These are phyloP conservation scores for Lipomyces orientalis DNA, from an alignment of 805 yeast species.

Conservation along the genomic window DNA sequence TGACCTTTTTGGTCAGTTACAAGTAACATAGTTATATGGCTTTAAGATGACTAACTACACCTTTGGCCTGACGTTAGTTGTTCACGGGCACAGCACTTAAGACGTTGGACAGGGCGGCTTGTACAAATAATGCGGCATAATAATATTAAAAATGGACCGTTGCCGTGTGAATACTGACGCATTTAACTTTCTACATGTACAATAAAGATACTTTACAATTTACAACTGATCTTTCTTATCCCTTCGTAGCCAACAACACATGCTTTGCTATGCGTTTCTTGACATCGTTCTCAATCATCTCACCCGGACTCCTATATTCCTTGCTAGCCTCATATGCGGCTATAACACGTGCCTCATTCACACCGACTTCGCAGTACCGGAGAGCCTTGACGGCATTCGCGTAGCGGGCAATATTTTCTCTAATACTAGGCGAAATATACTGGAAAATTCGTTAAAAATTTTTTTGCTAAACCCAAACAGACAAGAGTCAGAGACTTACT, in stretches of 20 bases:
- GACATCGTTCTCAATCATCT: conserved; percentile 69
- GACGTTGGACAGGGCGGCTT: too few species aligned
- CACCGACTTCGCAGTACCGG: conserved; percentile 83
- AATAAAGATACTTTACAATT: background rate
- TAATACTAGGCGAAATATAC: conserved; percentile 60
- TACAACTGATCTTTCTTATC: background rate
- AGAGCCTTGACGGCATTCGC: conserved; percentile 82
- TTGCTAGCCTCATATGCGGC: conserved; percentile 89
- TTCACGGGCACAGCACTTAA: too few species aligned
- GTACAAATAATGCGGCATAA: background rate
- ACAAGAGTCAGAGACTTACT: background rate
- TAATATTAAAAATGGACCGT: too few species aligned
- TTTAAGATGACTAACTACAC: too few species aligned
- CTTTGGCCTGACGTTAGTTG: too few species aligned
- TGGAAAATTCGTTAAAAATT: conserved; percentile 48
- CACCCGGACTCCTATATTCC: conserved; percentile 73
- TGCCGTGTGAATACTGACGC: too few species aligned
- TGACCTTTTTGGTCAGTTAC: too few species aligned
- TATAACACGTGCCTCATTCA: conserved; percentile 78
- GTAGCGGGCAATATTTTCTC: conserved; percentile 82
- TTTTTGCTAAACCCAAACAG: background rate
- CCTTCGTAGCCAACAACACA: conserved; percentile 14
- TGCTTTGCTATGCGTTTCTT: conserved; percentile 49
- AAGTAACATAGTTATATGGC: too few species aligned
- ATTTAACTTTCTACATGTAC: background rate